phyloP scores from a whole-genome alignment of 176 grass and related monocot genomes.

The Oryza officinalis region DNA sequence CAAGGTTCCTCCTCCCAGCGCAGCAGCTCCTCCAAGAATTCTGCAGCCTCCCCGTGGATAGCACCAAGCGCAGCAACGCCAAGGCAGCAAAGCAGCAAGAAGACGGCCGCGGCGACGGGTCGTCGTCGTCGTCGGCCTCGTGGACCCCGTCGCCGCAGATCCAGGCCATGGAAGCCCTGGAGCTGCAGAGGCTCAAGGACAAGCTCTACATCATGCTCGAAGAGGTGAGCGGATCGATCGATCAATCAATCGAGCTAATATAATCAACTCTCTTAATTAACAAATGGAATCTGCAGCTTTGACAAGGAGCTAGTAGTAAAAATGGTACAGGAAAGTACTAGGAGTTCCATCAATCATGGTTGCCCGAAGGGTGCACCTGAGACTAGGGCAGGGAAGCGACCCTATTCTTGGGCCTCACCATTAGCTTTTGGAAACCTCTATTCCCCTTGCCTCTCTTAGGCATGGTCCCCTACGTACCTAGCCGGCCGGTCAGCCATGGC shows the following conservation, averaged over 20 bases:
- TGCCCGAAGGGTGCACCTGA: conserved; percentile 78
- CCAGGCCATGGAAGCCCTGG: conserved; percentile 66
- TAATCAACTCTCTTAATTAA: conserved; percentile 37
- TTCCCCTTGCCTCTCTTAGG: conserved; percentile 59
- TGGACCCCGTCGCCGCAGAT: conserved; percentile 54
- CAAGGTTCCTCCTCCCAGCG: conserved; percentile 71
- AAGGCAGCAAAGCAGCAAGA: background rate
- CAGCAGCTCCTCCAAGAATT: conserved; percentile 82
- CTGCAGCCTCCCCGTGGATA: conserved; percentile 60
- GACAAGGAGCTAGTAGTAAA: background rate
- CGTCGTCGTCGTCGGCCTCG: conserved; percentile 62
- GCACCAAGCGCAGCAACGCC: conserved; percentile 16
- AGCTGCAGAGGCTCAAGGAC: conserved; percentile 83
- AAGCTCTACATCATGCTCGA: conserved; percentile 89
- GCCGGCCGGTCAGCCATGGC: conserved; percentile 51
- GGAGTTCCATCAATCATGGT: conserved; percentile 61
- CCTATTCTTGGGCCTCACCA: conserved; percentile 66
- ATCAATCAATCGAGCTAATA: background rate
- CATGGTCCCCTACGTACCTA: conserved; percentile 42
- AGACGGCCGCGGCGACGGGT: conserved; percentile 38
- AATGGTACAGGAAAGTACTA: conserved; percentile 21
- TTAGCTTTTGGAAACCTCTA: conserved; percentile 95
- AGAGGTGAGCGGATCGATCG: conserved; percentile 60
- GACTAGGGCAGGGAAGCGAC: conserved; percentile 52
- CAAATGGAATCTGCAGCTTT: conserved; percentile 26